These are phyloP conservation scores for Haematococcus lacustris DNA, from an alignment of 139 green algal species.

Conservation along the genomic window DNA sequence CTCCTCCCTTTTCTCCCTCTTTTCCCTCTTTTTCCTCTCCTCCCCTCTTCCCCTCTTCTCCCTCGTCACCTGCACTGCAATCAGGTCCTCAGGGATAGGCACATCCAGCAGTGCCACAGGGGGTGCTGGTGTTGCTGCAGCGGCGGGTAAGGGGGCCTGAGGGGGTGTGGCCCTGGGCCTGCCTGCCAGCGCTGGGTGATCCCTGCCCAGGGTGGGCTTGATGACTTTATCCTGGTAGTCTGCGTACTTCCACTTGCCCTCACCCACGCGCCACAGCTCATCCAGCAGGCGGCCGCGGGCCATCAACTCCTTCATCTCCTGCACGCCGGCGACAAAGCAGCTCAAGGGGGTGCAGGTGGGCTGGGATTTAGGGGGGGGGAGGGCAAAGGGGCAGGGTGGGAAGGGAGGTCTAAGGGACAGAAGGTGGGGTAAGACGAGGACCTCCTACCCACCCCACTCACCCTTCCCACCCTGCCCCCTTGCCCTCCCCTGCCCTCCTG, in stretches of 20 bases:
- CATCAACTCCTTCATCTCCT: constrained; percentile 64
- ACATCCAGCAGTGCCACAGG: neutral
- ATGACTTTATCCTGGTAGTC: constrained; percentile 30
- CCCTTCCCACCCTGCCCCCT: neutral
- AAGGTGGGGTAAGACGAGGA: neutral
- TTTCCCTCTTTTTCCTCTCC: too few species aligned
- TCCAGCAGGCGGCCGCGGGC: constrained; percentile 37
- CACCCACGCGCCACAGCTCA: constrained; percentile 63
- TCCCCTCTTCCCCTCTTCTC: too few species aligned
- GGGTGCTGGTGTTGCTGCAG: neutral
- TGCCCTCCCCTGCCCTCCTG: neutral
- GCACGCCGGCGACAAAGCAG: constrained; percentile 16
- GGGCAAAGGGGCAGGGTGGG: neutral
- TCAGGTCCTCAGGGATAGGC: constrained; percentile 46
- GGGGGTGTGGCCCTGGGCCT: neutral
- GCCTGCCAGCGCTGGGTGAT: neutral
- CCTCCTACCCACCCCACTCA: neutral
- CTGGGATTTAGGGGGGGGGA: neutral
- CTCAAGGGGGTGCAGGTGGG: neutral
- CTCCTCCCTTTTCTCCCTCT: too few species aligned
- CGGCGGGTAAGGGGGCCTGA: neutral
- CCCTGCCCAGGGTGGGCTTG: neutral
- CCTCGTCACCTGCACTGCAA: constrained; percentile 51
- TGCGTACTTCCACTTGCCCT: constrained; percentile 50
- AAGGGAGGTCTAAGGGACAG: neutral